Evolutionary conservation across 164 flowering plant species (phyloP).

Genomic region (Echeveria elegans): DNA sequence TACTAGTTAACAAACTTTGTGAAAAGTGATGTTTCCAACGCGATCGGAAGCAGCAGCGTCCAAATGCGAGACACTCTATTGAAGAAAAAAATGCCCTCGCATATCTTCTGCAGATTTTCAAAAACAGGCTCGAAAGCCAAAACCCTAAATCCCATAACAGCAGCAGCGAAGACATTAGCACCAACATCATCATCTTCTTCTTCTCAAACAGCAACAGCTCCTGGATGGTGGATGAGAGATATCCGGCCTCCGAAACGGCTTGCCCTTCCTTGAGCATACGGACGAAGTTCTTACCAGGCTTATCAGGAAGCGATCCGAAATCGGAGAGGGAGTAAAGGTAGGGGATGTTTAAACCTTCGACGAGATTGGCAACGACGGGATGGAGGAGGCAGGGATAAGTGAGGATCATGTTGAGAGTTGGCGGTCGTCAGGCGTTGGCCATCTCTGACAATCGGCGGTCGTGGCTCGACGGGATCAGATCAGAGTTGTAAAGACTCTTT

Average conservation of each 20-base stretch:
- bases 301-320: conserved; percentile 31
- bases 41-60: conserved; percentile 92
- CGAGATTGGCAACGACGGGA: conserved; percentile 84
- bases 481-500: too few relatives aligned
- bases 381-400: too few relatives aligned
- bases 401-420: too few relatives aligned
- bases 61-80: conserved; percentile 75
- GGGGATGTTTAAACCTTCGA: conserved; percentile 72
- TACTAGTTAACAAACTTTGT: too few relatives aligned
- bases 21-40: conserved; percentile 76
- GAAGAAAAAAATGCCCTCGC: conserved; percentile 85
- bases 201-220: conserved; percentile 45
- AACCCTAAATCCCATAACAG: conserved; percentile 88
- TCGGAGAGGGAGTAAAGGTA: conserved; percentile 84
- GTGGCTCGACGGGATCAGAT: too few relatives aligned
- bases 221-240: conserved; percentile 53
- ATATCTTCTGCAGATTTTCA: conserved; percentile 95
- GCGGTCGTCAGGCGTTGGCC: too few relatives aligned
- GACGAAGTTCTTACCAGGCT: conserved; percentile 1
- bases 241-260: conserved; percentile 74
- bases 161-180: conserved; percentile 91
- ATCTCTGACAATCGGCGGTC: too few relatives aligned
- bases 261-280: conserved; percentile 55
- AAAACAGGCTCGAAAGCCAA: conserved; percentile 89
- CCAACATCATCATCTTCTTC: conserved; percentile 99